Evolutionary conservation across 2,329 filamentous ascomycete species (phyloP).

Genomic region (Cryoendolithus antarcticus): DNA sequence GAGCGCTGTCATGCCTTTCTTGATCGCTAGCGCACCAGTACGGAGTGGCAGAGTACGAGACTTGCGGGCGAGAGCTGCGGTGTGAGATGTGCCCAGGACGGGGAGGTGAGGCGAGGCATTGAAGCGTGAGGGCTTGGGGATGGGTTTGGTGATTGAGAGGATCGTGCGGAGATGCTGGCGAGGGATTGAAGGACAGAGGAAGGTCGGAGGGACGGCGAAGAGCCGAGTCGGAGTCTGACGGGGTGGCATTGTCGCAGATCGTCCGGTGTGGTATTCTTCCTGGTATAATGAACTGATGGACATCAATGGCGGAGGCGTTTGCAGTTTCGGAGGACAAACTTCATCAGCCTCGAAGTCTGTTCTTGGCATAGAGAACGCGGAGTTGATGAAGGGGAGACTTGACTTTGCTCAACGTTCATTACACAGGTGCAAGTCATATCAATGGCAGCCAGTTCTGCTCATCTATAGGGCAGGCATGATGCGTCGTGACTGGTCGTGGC

Average conservation of each 20-base stretch:
- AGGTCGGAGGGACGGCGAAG: conserved; percentile 18
- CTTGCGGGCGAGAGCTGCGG: conserved; percentile 49
- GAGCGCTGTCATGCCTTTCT: conserved; percentile 92
- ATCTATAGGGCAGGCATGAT: too few species aligned
- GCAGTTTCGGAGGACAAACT: too few species aligned
- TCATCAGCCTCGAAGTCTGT: too few species aligned
- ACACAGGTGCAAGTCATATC: too few species aligned
- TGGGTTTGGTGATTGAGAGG: conserved; percentile 41
- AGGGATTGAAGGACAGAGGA: conserved; percentile 21
- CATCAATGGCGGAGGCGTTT: neutral
- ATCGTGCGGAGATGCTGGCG: conserved; percentile 33
- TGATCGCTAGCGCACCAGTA: conserved; percentile 71
- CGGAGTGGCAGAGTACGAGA: conserved; percentile 50
- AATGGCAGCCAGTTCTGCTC: too few species aligned
- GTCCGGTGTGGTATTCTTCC: neutral
- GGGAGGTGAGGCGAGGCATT: conserved; percentile 38
- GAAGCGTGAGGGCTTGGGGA: conserved; percentile 37
- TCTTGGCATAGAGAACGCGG: too few species aligned
- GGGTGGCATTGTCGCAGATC: conserved; percentile 16
- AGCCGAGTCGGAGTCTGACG: conserved; percentile 11
- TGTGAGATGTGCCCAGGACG: conserved; percentile 41
- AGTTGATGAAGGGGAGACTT: too few species aligned
- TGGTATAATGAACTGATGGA: too few species aligned
- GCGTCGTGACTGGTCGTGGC: too few species aligned
- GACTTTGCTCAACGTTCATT: too few species aligned